A percentile compares a stretch with the other conserved stretches of the same genome.
Conservation (phyloP, 345 rosid species). For the Hibiscus mutabilis region DNA sequence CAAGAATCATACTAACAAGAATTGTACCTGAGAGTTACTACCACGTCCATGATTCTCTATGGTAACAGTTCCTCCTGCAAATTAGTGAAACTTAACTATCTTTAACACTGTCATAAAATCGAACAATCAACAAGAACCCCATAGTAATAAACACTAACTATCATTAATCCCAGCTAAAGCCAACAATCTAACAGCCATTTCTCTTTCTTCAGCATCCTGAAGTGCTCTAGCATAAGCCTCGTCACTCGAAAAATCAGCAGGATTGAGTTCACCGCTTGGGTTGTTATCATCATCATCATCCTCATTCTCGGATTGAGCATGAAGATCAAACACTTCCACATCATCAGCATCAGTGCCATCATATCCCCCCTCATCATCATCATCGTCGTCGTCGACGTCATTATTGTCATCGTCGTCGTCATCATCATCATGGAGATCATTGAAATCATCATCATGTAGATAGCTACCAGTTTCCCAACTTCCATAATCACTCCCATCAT, state of each 20-base stretch:
- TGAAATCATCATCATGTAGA: slow-evolving; percentile 52
- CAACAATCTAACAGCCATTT: slow-evolving; percentile 68
- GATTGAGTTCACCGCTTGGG: slow-evolving; percentile 38
- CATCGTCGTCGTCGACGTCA: slow-evolving; percentile 38
- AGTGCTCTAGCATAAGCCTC: slow-evolving; percentile 91
- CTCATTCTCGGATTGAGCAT: slow-evolving; percentile 36
- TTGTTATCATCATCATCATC: slow-evolving; percentile 29
- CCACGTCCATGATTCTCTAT: slow-evolving; percentile 37
- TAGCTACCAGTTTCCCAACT: slow-evolving; percentile 81
- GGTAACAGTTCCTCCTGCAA: slow-evolving; percentile 54
- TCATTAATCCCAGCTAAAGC: slow-evolving; percentile 66
- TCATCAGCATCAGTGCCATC: slow-evolving; percentile 50
- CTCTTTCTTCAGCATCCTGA: slow-evolving; percentile 91
- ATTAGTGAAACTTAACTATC: slow-evolving; percentile 10
- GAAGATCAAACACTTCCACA: slow-evolving; percentile 57
- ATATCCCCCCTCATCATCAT: slow-evolving; percentile 22
- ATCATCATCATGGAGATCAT: slow-evolving; percentile 38
- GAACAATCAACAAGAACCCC: background rate
- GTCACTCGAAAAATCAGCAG: slow-evolving; percentile 56
- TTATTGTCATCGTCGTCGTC: slow-evolving; percentile 31
- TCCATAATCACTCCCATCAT: slow-evolving; percentile 66
- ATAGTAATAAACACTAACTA: slow-evolving; percentile 31
- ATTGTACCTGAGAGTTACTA: slow-evolving; percentile 52
- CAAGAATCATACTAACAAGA: background rate
- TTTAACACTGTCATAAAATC: slow-evolving; percentile 1